These are phyloP conservation scores for Sisymbrium irio DNA, from an alignment of 345 rosid genomes.

Conservation along the genomic window DNA sequence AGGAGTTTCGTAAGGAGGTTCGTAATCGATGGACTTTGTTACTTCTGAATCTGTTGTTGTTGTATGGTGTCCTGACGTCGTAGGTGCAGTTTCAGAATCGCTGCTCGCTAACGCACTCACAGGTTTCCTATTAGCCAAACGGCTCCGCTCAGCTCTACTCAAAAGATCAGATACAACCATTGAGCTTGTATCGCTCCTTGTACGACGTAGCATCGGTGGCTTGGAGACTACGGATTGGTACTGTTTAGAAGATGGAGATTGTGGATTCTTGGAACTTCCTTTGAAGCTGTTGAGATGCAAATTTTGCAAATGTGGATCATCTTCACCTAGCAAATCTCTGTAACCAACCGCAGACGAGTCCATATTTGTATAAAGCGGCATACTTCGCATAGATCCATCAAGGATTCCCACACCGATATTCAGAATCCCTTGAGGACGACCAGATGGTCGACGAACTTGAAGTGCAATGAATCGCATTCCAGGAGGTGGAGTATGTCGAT, in stretches of 20 bases:
- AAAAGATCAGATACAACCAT: constrained; percentile 36
- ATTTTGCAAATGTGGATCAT: constrained; percentile 39
- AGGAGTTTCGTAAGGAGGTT: constrained; percentile 15
- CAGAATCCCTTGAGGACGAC: constrained; percentile 83
- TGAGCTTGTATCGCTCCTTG: constrained; percentile 76
- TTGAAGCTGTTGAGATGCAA: constrained; percentile 28
- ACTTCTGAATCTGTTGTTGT: constrained; percentile 12
- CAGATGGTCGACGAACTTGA: constrained; percentile 80
- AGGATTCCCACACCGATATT: constrained; percentile 82
- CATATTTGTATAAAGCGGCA: constrained; percentile 69
- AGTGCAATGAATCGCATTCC: constrained; percentile 83
- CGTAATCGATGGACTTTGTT: background rate
- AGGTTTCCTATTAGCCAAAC: constrained; percentile 28
- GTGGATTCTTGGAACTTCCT: constrained; percentile 28
- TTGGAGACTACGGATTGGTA: constrained; percentile 27
- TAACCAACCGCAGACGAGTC: constrained; percentile 80
- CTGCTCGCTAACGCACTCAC: constrained; percentile 16
- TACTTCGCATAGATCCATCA: constrained; percentile 83
- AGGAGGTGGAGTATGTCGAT: constrained; percentile 38
- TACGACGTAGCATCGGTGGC: constrained; percentile 65
- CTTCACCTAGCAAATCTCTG: constrained; percentile 70
- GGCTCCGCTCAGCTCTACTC: constrained; percentile 26
- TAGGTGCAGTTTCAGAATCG: too few species aligned
- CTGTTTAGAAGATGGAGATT: constrained; percentile 31
- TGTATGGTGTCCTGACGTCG: constrained; percentile 28